Evolutionary conservation across 768 basidiomycete genomes (phyloP).

Genomic region (Xerocomus potaroensis): DNA sequence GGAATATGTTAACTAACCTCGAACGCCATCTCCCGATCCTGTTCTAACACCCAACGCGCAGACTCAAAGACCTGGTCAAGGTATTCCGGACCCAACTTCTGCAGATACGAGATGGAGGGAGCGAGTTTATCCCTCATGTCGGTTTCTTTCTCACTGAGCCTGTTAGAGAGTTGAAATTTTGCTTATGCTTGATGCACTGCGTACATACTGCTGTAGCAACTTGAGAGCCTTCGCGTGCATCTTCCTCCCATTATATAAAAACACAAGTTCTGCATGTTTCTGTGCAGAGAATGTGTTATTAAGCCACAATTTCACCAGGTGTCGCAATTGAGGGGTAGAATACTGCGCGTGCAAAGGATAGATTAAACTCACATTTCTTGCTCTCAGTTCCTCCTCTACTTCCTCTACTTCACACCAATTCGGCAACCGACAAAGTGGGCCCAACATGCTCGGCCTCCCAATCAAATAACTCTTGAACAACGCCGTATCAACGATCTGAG

Average conservation of each 20-base stretch:
- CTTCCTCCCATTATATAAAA: slow-evolving; percentile 90
- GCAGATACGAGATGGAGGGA: slow-evolving; percentile 86
- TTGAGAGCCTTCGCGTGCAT: slow-evolving; percentile 89
- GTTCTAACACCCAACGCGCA: slow-evolving; percentile 81
- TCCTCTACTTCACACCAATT: slow-evolving; percentile 1
- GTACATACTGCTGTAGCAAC: slow-evolving; percentile 81
- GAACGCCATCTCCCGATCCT: slow-evolving; percentile 68
- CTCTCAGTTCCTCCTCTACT: neutral
- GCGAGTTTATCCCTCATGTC: slow-evolving; percentile 75
- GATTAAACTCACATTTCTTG: neutral
- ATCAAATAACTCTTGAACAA: slow-evolving; percentile 90
- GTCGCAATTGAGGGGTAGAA: no score
- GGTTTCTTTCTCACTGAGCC: slow-evolving; percentile 73
- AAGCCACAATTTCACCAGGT: no score
- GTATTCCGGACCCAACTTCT: slow-evolving; percentile 83
- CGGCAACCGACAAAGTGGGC: slow-evolving; percentile 36
- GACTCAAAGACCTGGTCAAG: slow-evolving; percentile 77
- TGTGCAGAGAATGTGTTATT: slow-evolving; percentile 27
- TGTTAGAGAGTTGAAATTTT: slow-evolving; percentile 27
- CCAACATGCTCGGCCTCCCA: slow-evolving; percentile 74
- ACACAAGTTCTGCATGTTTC: slow-evolving; percentile 90
- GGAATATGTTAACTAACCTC: slow-evolving; percentile 42
- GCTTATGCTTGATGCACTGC: no score
- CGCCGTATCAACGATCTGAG: slow-evolving; percentile 93
- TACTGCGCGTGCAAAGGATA: neutral